Evolutionary conservation across 306 rosid species (phyloP).

Genomic region (Fagus crenata): DNA sequence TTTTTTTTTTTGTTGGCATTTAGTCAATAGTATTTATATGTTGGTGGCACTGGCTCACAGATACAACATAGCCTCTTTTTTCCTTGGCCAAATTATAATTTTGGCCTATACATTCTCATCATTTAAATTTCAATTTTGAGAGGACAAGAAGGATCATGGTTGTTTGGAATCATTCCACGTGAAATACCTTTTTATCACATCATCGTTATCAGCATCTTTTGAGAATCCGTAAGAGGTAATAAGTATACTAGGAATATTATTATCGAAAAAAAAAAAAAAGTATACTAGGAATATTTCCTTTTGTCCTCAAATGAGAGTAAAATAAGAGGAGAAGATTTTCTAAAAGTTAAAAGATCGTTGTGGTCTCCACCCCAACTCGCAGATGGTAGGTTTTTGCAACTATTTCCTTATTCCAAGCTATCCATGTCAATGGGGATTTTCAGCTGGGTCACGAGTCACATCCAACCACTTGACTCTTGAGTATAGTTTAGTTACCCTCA

Average conservation of each 20-base stretch:
- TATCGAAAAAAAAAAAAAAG: neutral
- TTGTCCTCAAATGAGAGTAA: neutral
- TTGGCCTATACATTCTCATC: no score
- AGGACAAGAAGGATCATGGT: neutral
- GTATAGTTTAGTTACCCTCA: no score
- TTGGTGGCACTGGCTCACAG: no score
- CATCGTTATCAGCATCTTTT: neutral
- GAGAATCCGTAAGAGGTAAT: neutral
- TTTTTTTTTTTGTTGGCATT: no score
- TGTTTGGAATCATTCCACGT: neutral
- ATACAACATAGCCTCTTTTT: no score
- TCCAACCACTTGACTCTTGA: no score
- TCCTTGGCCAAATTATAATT: no score
- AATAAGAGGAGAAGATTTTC: neutral
- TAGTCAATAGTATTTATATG: no score
- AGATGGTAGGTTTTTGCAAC: neutral
- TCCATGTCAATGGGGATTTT: neutral
- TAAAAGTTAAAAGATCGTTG: neutral
- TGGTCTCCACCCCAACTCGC: neutral
- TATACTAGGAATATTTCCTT: conserved; percentile 2
- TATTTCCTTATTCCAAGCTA: neutral
- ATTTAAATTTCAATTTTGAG: no score
- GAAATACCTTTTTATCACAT: neutral
- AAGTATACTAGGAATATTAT: conserved; percentile 5
- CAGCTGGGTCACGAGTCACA: neutral